These are phyloP conservation scores for Chalciporus piperatus DNA, from an alignment of 768 basidiomycete species.

Conservation along the genomic window DNA sequence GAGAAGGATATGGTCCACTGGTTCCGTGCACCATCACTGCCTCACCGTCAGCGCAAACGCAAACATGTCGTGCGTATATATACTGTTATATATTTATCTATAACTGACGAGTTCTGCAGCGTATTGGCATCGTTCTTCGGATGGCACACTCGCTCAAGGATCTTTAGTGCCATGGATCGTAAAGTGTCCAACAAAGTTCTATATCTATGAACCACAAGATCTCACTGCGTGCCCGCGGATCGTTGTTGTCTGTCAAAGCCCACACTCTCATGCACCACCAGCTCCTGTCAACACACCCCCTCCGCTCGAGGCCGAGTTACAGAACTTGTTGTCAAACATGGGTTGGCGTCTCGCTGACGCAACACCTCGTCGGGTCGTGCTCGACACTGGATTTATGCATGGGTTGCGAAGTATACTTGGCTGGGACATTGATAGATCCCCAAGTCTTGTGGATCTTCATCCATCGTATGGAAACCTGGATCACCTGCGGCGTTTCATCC, in stretches of 20 bases:
- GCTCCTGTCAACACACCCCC: background rate
- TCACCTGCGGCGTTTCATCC: background rate
- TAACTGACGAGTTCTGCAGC: background rate
- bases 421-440: background rate
- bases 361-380: background rate
- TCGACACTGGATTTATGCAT: conserved; percentile 4
- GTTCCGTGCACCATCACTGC: background rate
- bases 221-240: conserved; percentile 4
- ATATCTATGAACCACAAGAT: conserved; percentile 7
- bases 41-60: background rate
- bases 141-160: background rate
- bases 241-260: conserved; percentile 9
- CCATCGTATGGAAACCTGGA: conserved; percentile 1
- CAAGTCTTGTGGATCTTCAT: background rate
- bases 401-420: background rate
- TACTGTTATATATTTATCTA: background rate
- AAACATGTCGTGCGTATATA: background rate
- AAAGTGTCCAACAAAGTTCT: background rate
- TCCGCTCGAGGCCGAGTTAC: background rate
- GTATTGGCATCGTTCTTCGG: background rate
- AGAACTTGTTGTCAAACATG: background rate
- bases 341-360: conserved; percentile 1
- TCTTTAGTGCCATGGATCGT: background rate
- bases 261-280: conserved; percentile 4
- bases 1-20: background rate